Conservation (phyloP, 768 basidiomycete species). For the Calvatia gigantea region DNA sequence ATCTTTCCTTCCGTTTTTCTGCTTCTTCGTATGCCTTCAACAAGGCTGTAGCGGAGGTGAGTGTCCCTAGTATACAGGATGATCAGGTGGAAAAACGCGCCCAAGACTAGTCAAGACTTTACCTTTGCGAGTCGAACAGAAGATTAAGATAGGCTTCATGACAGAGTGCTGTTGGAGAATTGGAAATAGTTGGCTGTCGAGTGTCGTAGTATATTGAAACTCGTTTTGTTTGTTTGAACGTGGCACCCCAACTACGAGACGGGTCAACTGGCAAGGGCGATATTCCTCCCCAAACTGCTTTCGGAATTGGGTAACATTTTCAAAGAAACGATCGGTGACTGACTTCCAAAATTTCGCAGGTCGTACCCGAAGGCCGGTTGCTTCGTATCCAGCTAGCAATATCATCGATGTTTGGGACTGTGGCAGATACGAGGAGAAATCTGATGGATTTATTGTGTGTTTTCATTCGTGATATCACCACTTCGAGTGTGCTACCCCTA, state of each 20-base stretch:
- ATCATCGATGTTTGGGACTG: conserved; percentile 90
- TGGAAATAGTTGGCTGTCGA: conserved; percentile 72
- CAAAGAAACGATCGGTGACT: not conserved
- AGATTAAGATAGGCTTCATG: conserved; percentile 85
- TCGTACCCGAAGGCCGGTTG: conserved; percentile 20
- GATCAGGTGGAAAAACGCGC: not conserved
- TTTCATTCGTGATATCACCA: conserved; percentile 93
- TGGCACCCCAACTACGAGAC: conserved; percentile 69
- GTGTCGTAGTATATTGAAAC: conserved; percentile 65
- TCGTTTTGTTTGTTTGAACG: conserved; percentile 68
- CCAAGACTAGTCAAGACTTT: not conserved
- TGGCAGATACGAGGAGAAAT: conserved; percentile 89
- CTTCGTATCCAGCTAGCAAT: conserved; percentile 85
- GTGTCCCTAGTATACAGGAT: conserved; percentile 37
- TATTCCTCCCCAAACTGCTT: conserved; percentile 89
- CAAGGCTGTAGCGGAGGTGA: conserved; percentile 74
- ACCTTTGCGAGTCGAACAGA: conserved; percentile 89
- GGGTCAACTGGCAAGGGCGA: conserved; percentile 77
- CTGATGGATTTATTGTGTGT: conserved; percentile 64
- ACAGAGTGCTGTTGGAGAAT: conserved; percentile 70
- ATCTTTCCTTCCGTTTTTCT: conserved; percentile 36
- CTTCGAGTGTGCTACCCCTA: conserved; percentile 91
- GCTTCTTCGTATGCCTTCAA: conserved; percentile 65
- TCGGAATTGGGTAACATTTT: not conserved
- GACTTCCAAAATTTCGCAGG: conserved; percentile 74